Evolutionary conservation across 2,329 filamentous ascomycete genomes (phyloP), one percentile per base, ranked within the genome.

Genomic region (Venturia carpophila): DNA sequence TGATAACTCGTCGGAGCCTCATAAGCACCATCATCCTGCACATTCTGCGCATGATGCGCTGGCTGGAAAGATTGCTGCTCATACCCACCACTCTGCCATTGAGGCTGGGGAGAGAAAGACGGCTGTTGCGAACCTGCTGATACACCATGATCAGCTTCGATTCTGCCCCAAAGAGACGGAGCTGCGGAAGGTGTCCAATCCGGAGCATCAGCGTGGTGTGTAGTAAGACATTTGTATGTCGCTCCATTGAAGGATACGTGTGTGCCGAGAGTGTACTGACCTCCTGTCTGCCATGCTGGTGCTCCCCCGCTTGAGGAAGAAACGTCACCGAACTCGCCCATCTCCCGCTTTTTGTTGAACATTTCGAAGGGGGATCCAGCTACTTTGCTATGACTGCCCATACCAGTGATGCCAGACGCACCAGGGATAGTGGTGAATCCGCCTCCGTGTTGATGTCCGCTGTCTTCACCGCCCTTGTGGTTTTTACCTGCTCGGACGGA

Each of bases 401-500:
- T 21, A 9, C 65, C 65, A 24, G 64, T 45, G 11, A 65, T 65
- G 19, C 56, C 39, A 9, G 47, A 56, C 10, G 52, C 21, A n/a
- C 47, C 49, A 2, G 64, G 64, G 30, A 65, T 65, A n/a, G 63
- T 64, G 2, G 45, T 45, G 61, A 63, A 66, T 2, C 64, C 61
- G 37, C 61, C 45, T 43, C 64, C 64, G 45, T 66, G 64, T 11
- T 56, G 30, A 41, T 65, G 64, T 13, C 61, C 42, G 49, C 55
- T 62, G 0, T 70, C 71, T 56, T 76, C 74, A 65, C 74, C 73
- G 34, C 68, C 75, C 15, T 75, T 78, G 73, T 96, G 91, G 74
- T 97, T 99, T 74, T 87, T 88, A 56, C 93, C 92, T 10, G 82
- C 81, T 71, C 86, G 88, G 66, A 99, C 94, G 7, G 90, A 91